Evolutionary conservation across 139 green algal species (phyloP).

Genomic region (Chlamydomonas incerta): DNA sequence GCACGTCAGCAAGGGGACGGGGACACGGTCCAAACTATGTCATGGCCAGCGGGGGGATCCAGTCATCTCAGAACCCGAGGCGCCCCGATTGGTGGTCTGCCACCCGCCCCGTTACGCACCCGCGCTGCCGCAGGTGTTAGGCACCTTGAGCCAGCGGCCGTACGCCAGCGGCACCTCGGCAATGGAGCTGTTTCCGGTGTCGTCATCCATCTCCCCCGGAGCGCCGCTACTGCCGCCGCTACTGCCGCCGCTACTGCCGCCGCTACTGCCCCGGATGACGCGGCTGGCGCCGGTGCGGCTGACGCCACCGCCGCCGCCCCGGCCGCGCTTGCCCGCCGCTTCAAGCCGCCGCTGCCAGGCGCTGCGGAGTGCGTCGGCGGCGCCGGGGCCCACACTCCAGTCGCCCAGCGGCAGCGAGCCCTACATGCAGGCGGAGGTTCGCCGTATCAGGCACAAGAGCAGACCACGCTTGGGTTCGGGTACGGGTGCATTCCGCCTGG

Average conservation of each 20-base stretch:
- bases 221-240: neutral
- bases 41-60: too few species aligned
- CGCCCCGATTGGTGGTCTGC: too few species aligned
- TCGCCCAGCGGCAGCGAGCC: neutral
- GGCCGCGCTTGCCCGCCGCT: too few species aligned
- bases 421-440: too few species aligned
- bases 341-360: neutral
- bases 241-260: neutral
- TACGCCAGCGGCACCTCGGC: slow-evolving; percentile 27
- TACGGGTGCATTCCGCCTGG: too few species aligned
- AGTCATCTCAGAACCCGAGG: neutral
- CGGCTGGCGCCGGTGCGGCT: neutral
- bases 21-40: too few species aligned
- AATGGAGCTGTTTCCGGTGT: neutral
- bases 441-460: too few species aligned
- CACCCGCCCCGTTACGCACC: neutral
- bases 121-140: neutral
- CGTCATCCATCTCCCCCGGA: neutral
- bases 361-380: neutral
- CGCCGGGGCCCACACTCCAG: neutral
- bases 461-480: too few species aligned
- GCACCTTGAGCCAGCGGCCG: slow-evolving; percentile 23
- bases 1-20: too few species aligned
- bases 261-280: neutral
- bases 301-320: too few species aligned